Evolutionary conservation across 2,329 filamentous ascomycete species (phyloP).

Genomic region (Macroventuria anomochaeta): DNA sequence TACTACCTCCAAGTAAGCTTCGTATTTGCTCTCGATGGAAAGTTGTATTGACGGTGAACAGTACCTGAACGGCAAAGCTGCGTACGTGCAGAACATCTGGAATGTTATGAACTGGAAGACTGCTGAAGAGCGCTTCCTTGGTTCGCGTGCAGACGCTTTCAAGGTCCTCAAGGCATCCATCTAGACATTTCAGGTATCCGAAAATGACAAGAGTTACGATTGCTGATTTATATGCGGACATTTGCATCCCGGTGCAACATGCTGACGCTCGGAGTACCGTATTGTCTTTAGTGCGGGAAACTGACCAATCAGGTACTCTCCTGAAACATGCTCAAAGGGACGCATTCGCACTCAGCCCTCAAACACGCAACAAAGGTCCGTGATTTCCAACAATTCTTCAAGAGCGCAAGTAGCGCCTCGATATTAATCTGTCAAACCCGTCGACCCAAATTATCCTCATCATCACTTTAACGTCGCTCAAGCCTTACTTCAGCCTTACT

Average conservation of each 20-base stretch:
- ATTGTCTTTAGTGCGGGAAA: constrained; percentile 21
- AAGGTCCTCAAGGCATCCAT: constrained; percentile 48
- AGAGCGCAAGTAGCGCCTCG: background rate
- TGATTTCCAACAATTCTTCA: background rate
- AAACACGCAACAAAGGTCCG: background rate
- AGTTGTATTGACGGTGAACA: constrained; percentile 40
- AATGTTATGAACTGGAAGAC: constrained; percentile 79
- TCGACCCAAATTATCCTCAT: background rate
- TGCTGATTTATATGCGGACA: background rate
- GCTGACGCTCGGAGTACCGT: constrained; percentile 27
- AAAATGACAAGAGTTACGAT: background rate
- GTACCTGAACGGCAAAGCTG: constrained; percentile 78
- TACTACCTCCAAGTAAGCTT: constrained; percentile 76
- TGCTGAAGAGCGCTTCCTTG: constrained; percentile 67
- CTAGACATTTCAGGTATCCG: constrained; percentile 5
- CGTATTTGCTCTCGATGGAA: background rate
- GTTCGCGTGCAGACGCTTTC: constrained; percentile 50
- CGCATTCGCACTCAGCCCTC: constrained; percentile 35
- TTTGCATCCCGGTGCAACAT: background rate
- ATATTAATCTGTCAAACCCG: background rate
- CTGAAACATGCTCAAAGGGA: constrained; percentile 48
- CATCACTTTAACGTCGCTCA: background rate
- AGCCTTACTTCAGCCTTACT: too few species aligned
- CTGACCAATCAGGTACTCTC: constrained; percentile 40
- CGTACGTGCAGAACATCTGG: constrained; percentile 79